Evolutionary conservation across 305 asterid genomes (phyloP).

Genomic region (Euphrasia arctica): DNA sequence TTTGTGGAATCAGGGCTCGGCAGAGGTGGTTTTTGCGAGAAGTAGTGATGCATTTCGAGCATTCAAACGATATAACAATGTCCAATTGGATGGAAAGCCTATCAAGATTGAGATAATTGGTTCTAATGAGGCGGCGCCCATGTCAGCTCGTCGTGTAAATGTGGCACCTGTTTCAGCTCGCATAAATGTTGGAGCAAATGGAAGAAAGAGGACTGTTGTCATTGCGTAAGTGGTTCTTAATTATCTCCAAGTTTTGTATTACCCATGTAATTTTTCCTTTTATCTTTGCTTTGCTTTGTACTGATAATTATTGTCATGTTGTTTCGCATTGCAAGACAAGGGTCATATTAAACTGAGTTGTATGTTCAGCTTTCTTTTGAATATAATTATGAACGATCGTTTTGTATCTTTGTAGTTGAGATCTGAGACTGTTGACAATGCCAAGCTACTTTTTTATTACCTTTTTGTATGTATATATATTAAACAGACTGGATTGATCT

Average conservation of each 20-base stretch:
- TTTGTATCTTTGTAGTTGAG: neutral
- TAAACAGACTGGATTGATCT: neutral
- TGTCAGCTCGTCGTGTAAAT: constrained; percentile 63
- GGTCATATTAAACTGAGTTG: neutral
- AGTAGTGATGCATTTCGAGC: constrained; percentile 92
- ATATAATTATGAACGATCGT: neutral
- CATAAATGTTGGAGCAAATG: constrained; percentile 63
- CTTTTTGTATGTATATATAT: neutral
- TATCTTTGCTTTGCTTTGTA: neutral
- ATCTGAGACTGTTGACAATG: no score
- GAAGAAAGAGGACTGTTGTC: constrained; percentile 60
- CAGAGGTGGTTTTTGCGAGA: constrained; percentile 77
- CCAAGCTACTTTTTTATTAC: no score
- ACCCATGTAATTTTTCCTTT: neutral
- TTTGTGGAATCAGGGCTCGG: constrained; percentile 61
- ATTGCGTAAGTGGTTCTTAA: constrained; percentile 52
- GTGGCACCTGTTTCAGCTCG: constrained; percentile 65
- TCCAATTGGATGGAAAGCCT: constrained; percentile 86
- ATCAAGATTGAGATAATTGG: constrained; percentile 84
- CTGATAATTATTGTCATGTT: constrained; percentile 1
- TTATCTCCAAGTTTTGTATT: neutral
- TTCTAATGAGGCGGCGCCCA: constrained; percentile 46
- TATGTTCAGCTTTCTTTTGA: neutral
- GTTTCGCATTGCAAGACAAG: neutral
- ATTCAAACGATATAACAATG: constrained; percentile 68